A percentile compares a stretch with the other conserved stretches of the same genome.
phyloP scores from a whole-genome alignment of 2,329 filamentous ascomycete species.

The Tolypocladium ophioglossoides region DNA sequence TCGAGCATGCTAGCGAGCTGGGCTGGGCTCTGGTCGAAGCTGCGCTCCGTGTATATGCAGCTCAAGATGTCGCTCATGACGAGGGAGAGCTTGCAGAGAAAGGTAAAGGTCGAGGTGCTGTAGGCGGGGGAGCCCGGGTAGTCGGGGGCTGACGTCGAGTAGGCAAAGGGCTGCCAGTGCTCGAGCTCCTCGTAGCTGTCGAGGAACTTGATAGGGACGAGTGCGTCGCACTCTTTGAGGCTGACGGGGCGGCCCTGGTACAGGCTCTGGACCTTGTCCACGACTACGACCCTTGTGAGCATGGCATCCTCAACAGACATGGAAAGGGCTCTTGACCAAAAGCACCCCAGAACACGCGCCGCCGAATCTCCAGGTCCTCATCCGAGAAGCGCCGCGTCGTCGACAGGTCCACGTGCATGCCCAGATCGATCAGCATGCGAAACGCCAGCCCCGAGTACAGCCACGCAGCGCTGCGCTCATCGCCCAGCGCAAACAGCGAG shows the following conservation, averaged over 20 bases:
- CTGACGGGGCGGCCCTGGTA: slow-evolving; percentile 42
- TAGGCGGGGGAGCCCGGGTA: slow-evolving; percentile 27
- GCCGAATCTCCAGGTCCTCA: slow-evolving; percentile 33
- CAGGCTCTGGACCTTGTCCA: slow-evolving; percentile 43
- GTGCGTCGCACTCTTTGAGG: slow-evolving; percentile 32
- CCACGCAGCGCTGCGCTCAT: slow-evolving; percentile 43
- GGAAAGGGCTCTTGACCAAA: neutral
- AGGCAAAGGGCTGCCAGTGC: slow-evolving; percentile 35
- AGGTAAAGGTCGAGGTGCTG: slow-evolving; percentile 30
- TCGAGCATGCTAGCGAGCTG: slow-evolving; percentile 25
- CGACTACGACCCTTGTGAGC: slow-evolving; percentile 3
- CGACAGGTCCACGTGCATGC: slow-evolving; percentile 35
- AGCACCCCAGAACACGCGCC: slow-evolving; percentile 12
- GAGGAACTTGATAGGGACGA: slow-evolving; percentile 34
- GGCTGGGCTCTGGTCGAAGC: slow-evolving; percentile 20
- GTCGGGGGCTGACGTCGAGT: slow-evolving; percentile 14
- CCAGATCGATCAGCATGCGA: slow-evolving; percentile 43
- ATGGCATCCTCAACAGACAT: no score
- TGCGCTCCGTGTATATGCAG: slow-evolving; percentile 33
- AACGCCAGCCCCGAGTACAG: slow-evolving; percentile 47
- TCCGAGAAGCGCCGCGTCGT: slow-evolving; percentile 23
- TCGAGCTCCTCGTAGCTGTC: slow-evolving; percentile 44
- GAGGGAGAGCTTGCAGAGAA: slow-evolving; percentile 31
- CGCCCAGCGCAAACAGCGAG: slow-evolving; percentile 37
- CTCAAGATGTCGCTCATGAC: slow-evolving; percentile 35